phyloP scores from a whole-genome alignment of 1,284 basidiomycete species.

The Marasmius oreades region DNA sequence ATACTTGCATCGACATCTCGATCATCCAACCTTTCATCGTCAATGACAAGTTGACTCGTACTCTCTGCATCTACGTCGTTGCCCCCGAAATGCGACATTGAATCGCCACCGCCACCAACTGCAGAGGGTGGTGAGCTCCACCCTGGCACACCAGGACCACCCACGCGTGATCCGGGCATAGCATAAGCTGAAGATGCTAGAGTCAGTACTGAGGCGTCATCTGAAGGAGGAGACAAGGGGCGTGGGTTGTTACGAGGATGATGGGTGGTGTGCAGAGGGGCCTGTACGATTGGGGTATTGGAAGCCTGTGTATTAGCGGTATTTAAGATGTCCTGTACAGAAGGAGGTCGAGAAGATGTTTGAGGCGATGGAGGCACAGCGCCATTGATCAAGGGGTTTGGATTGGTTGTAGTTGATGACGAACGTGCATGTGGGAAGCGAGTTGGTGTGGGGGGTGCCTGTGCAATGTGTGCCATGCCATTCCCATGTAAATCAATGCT shows the following conservation, averaged over 20 bases:
- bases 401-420: slow-evolving; percentile 48
- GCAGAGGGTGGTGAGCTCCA: slow-evolving; percentile 48
- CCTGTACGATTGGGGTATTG: slow-evolving; percentile 45
- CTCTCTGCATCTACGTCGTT: slow-evolving; percentile 58
- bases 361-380: slow-evolving; percentile 50
- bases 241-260: slow-evolving; percentile 95
- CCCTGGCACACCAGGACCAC: slow-evolving; percentile 30
- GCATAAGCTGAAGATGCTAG: slow-evolving; percentile 91
- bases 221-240: slow-evolving; percentile 83
- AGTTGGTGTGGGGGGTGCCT: slow-evolving; percentile 65
- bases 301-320: not conserved
- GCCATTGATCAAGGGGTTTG: slow-evolving; percentile 40
- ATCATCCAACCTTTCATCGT: slow-evolving; percentile 60
- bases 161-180: slow-evolving; percentile 47
- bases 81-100: slow-evolving; percentile 64
- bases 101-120: slow-evolving; percentile 59
- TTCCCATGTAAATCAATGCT: slow-evolving; percentile 79
- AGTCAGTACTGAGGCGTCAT: slow-evolving; percentile 90
- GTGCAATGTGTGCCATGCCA: slow-evolving; percentile 88
- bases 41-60: slow-evolving; percentile 50
- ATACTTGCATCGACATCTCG: slow-evolving; percentile 76
- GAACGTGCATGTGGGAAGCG: slow-evolving; percentile 57
- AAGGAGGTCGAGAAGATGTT: slow-evolving; percentile 43
- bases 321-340: slow-evolving; percentile 30
- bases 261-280: slow-evolving; percentile 84